phyloP scores from a whole-genome alignment of 352 stramenopile species.

The Blastocystis sp. region DNA sequence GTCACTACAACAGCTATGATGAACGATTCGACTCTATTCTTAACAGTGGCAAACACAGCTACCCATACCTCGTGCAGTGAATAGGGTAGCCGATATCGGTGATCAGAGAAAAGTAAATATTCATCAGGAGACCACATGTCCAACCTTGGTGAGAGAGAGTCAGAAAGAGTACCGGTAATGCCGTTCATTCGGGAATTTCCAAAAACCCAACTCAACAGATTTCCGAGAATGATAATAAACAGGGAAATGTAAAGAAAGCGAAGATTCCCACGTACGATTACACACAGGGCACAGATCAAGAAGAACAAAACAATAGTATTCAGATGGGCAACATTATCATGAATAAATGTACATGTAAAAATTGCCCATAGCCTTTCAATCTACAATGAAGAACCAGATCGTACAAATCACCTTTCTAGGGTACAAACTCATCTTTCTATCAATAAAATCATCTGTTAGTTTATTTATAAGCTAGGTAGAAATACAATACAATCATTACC shows the following conservation, averaged over 20 bases:
- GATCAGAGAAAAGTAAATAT: constrained; percentile 22
- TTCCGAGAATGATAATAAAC: constrained; percentile 1
- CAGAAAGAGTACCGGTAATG: background rate
- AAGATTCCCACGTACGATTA: constrained; percentile 9
- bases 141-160: background rate
- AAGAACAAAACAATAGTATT: constrained; percentile 14
- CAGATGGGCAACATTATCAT: constrained; percentile 1
- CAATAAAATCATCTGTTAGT: background rate
- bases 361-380: background rate
- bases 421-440: background rate
- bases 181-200: constrained; percentile 3
- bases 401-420: background rate
- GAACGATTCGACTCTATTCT: background rate
- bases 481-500: background rate
- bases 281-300: background rate
- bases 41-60: background rate
- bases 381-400: background rate
- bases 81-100: background rate
- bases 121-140: background rate
- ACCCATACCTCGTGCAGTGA: background rate
- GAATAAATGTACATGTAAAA: constrained; percentile 30
- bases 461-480: background rate
- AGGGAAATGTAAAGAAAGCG: constrained; percentile 8
- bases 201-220: constrained; percentile 1
- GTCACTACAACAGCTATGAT: constrained; percentile 5